Percentiles rank a stretch among this genome's conserved stretches.
These are phyloP conservation scores for Monilinia polystroma DNA, from an alignment of 2,329 filamentous ascomycete species.

Conservation along the genomic window DNA sequence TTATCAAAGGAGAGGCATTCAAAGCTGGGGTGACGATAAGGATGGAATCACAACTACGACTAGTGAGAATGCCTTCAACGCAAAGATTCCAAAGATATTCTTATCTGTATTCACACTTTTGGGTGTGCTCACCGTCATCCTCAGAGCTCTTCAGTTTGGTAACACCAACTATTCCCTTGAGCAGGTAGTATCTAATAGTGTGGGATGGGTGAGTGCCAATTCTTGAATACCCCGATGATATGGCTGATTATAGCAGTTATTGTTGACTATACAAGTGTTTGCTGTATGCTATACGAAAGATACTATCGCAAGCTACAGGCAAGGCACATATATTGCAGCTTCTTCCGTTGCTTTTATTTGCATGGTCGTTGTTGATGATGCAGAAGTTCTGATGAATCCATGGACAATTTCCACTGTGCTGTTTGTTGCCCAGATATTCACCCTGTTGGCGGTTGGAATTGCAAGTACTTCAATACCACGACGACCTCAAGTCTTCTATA, in stretches of 20 bases:
- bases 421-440: slow-evolving; percentile 44
- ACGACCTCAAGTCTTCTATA: slow-evolving; percentile 61
- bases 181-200: background rate
- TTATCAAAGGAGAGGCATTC: slow-evolving; percentile 4
- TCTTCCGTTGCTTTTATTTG: slow-evolving; percentile 18
- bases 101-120: slow-evolving; percentile 5
- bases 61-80: slow-evolving; percentile 59
- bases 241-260: slow-evolving; percentile 14
- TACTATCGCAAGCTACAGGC: slow-evolving; percentile 19
- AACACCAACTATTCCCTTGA: slow-evolving; percentile 3
- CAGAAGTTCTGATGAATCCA: slow-evolving; percentile 38
- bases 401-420: slow-evolving; percentile 7
- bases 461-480: slow-evolving; percentile 60
- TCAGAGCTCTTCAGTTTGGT: slow-evolving; percentile 49
- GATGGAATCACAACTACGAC: slow-evolving; percentile 67
- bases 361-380: slow-evolving; percentile 4
- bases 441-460: slow-evolving; percentile 47
- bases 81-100: slow-evolving; percentile 46
- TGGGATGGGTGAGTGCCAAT: slow-evolving; percentile 18
- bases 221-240: background rate
- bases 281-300: slow-evolving; percentile 24
- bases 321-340: slow-evolving; percentile 16
- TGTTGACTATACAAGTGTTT: slow-evolving; percentile 23
- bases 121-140: slow-evolving; percentile 50
- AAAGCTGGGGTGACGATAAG: slow-evolving; percentile 57